Evolutionary conservation across 345 rosid species (phyloP).

Genomic region (Dovyalis caffra): DNA sequence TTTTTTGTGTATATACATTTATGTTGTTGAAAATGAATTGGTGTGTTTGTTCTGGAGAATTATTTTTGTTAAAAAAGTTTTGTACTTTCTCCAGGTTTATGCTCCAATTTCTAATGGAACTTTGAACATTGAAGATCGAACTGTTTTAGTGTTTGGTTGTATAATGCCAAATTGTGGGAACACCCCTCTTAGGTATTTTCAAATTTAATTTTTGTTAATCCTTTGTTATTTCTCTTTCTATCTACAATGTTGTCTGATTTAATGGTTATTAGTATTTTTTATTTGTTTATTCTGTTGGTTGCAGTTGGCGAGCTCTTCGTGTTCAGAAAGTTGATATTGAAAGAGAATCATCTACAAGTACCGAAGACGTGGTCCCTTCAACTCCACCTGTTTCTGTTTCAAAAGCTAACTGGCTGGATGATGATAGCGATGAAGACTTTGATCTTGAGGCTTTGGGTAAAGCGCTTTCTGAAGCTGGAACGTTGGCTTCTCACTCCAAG

Average conservation of each 20-base stretch:
- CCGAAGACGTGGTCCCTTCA: conserved; percentile 9
- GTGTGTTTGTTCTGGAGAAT: background rate
- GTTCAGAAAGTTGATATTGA: conserved; percentile 45
- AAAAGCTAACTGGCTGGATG: conserved; percentile 55
- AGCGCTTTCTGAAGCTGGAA: conserved; percentile 60
- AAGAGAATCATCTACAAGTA: conserved; percentile 15
- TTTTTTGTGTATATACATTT: background rate
- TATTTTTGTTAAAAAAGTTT: background rate
- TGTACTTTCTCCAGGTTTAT: conserved; percentile 43
- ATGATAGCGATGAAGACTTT: conserved; percentile 54
- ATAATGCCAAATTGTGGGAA: conserved; percentile 52
- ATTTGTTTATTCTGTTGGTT: conserved; percentile 4
- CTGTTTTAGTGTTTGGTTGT: conserved; percentile 69
- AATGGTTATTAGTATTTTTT: background rate
- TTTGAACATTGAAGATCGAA: conserved; percentile 58
- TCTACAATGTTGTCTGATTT: background rate
- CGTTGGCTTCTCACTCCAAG: conserved; percentile 47
- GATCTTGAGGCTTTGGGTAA: conserved; percentile 66
- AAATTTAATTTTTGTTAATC: conserved; percentile 2
- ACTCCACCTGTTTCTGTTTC: conserved; percentile 34
- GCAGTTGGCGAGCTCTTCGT: conserved; percentile 89
- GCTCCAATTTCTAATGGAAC: conserved; percentile 58
- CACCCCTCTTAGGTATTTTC: conserved; percentile 53
- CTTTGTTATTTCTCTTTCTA: background rate
- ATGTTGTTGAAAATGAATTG: background rate